Evolutionary conservation across 805 yeast genomes (phyloP), one percentile per base, ranked within the genome.

Genomic region (Yamadazyma insecticola): DNA sequence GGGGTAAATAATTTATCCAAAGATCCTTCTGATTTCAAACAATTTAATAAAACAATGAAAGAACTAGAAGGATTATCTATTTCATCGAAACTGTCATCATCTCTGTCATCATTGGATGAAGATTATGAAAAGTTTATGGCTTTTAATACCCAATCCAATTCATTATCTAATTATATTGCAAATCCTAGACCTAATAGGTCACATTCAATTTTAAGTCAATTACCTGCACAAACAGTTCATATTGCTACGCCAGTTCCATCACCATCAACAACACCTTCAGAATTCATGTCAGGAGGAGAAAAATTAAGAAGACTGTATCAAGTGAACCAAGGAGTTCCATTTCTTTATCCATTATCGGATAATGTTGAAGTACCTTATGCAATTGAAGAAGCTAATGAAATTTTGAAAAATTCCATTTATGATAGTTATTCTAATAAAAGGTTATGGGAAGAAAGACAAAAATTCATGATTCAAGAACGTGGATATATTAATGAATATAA

Each of bases 221-320:
- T 74, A 14, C 81, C 80, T 1, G 59, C 71, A 0, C 78, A 76
- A 24, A 57, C 72, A 0, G 61, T 80, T 4, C 89, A 83, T 51
- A 70, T 87, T 8, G 89, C 96, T 0, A 86, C 96, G 0, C 96
- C 95, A 0, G 83, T 82, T 1, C 92, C 95, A 3, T 84, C 95
- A 0, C 95, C 95, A 1, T 79, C 83, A 1, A 40, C 54, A 9
- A 53, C 60, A 5, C 63, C 68, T 1, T 60, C 70, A 6, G 70
- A 65, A 22, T 65, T 59, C 30, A 63, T 65, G 70, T 40, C 64
- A 8, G 72, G 72, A 2, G 72, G 72, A 6, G 70, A 60, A 28
- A 75, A 69, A 43, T 60, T 70, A 6, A 58, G 79, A 37, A 67
- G 74, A 37, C 66, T 74, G 29, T 78, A 72, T 39, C 88, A 81